phyloP scores from a whole-genome alignment of 2,329 filamentous ascomycete genomes.

The Colletotrichum sp. region DNA sequence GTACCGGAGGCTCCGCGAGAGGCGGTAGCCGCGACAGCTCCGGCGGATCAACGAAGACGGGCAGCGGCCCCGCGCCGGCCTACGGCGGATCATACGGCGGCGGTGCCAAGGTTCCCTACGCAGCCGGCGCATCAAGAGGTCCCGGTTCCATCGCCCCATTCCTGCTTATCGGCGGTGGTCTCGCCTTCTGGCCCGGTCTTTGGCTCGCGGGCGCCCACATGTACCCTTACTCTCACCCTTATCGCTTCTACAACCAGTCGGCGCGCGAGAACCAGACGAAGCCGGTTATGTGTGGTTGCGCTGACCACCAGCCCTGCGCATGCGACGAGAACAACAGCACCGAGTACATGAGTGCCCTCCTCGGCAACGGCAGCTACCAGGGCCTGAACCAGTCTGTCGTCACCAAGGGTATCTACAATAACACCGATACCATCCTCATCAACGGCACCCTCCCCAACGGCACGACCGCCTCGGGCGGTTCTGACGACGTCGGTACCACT shows the following conservation, averaged over 20 bases:
- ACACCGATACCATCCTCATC: constrained; percentile 68
- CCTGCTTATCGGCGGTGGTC: constrained; percentile 51
- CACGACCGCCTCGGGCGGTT: constrained; percentile 53
- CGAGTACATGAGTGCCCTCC: constrained; percentile 64
- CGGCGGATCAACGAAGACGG: constrained; percentile 60
- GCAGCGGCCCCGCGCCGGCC: constrained; percentile 60
- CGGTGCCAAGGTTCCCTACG: constrained; percentile 67
- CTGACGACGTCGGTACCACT: constrained; percentile 39
- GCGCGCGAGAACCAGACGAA: constrained; percentile 60
- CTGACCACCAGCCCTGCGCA: constrained; percentile 53
- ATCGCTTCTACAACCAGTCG: constrained; percentile 54
- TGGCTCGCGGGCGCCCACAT: constrained; percentile 59
- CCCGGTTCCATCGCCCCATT: constrained; percentile 47
- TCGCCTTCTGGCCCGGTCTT: constrained; percentile 67
- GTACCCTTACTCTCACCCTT: constrained; percentile 66
- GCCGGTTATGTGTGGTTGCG: constrained; percentile 67
- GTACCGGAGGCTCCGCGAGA: constrained; percentile 14
- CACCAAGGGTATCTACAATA: constrained; percentile 55
- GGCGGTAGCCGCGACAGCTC: constrained; percentile 29
- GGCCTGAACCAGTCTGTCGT: constrained; percentile 67
- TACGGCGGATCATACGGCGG: constrained; percentile 74
- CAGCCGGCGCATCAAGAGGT: constrained; percentile 44
- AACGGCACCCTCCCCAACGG: constrained; percentile 79
- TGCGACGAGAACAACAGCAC: constrained; percentile 48
- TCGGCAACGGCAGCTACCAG: constrained; percentile 62